Percentiles rank a stretch among this genome's conserved stretches.
phyloP scores from a whole-genome alignment of 129 eudicot genomes.

The Pittosporum tobira region DNA sequence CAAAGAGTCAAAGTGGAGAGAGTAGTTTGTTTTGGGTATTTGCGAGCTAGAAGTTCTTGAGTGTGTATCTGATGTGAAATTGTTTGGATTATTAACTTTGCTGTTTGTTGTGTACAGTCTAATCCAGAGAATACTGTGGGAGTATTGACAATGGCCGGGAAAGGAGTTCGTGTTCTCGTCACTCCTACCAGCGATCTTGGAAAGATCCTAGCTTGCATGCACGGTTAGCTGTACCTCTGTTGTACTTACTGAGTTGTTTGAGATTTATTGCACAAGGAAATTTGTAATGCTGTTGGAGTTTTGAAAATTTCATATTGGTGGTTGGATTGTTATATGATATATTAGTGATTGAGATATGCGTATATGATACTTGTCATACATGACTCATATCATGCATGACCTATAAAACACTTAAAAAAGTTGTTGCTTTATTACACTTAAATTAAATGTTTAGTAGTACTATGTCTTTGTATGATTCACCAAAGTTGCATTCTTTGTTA shows the following conservation, averaged over 20 bases:
- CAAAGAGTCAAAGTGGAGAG: too few species aligned
- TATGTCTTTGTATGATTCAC: too few species aligned
- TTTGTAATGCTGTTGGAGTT: background rate
- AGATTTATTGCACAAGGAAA: background rate
- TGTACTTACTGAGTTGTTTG: background rate
- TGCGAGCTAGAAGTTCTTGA: background rate
- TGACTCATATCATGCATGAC: background rate
- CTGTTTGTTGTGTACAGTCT: conserved; percentile 56
- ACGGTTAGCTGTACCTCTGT: too few species aligned
- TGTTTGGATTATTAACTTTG: conserved; percentile 9
- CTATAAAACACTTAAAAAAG: too few species aligned
- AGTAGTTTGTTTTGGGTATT: background rate
- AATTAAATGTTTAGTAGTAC: too few species aligned
- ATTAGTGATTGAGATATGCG: background rate
- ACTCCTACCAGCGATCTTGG: conserved; percentile 99
- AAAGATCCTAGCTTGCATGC: conserved; percentile 93
- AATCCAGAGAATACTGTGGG: conserved; percentile 99
- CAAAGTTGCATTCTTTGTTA: background rate
- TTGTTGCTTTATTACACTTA: background rate
- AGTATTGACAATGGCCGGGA: conserved; percentile 93
- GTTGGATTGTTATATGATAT: too few species aligned
- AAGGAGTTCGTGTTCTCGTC: conserved; percentile 93
- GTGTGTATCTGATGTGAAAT: conserved; percentile 4
- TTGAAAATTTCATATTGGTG: background rate
- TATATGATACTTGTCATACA: background rate